These are phyloP conservation scores for Lophiostoma macrostomum DNA, from an alignment of 495 filamentous ascomycete genomes.

Conservation along the genomic window DNA sequence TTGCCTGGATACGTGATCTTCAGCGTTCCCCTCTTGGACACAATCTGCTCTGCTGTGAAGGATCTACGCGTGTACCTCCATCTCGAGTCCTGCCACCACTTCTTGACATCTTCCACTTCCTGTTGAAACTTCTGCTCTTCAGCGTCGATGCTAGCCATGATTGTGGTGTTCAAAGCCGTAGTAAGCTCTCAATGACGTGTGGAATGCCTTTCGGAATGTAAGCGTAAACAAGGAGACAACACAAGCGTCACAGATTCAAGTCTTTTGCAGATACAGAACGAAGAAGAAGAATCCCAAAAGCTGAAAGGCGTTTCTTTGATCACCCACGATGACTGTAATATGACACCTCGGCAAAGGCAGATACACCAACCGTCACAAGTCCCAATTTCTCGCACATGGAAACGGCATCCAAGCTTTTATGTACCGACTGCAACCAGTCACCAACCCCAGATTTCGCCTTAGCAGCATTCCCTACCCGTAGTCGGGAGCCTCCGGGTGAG, in stretches of 20 bases:
- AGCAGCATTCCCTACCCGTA: slow-evolving; percentile 9
- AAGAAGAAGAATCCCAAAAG: too few relatives aligned
- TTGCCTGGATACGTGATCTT: slow-evolving; percentile 92
- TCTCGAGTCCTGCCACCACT: slow-evolving; percentile 90
- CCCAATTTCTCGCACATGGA: too few relatives aligned
- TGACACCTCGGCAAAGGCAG: slow-evolving; percentile 12
- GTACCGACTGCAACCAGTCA: slow-evolving; percentile 8
- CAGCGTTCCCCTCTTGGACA: slow-evolving; percentile 85
- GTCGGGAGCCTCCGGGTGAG: slow-evolving; percentile 22
- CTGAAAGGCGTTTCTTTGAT: slow-evolving; percentile 8
- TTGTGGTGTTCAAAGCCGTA: slow-evolving; percentile 5
- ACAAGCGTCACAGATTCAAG: too few relatives aligned
- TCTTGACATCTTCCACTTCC: slow-evolving; percentile 82
- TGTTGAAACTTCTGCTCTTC: slow-evolving; percentile 77
- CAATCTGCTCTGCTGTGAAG: slow-evolving; percentile 95
- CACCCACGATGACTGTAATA: slow-evolving; percentile 6
- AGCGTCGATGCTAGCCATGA: slow-evolving; percentile 48
- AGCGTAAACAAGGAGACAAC: background rate
- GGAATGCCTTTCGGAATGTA: background rate
- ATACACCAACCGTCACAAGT: slow-evolving; percentile 8
- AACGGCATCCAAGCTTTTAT: slow-evolving; percentile 28
- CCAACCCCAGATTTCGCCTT: slow-evolving; percentile 7
- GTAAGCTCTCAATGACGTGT: slow-evolving; percentile 1
- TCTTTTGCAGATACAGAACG: too few relatives aligned
- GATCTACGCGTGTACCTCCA: slow-evolving; percentile 92